Percentiles rank a stretch among this genome's conserved stretches.
phyloP scores from a whole-genome alignment of 2,329 filamentous ascomycete genomes.

The Berkeleyomyces basicola region DNA sequence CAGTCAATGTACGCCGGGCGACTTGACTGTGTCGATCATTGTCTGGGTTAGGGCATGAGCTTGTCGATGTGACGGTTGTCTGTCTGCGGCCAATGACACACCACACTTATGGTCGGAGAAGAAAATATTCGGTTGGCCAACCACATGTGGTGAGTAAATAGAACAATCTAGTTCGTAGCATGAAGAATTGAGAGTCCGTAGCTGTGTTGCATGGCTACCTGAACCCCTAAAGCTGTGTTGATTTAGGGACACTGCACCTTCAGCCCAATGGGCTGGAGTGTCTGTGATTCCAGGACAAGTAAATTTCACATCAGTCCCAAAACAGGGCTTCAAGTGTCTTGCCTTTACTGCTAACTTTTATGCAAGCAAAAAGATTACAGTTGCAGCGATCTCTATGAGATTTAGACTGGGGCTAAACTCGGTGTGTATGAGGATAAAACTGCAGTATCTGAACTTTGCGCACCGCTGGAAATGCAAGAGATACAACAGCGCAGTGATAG shows the following conservation, averaged over 20 bases:
- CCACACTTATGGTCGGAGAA: too few relatives aligned
- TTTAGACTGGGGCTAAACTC: neutral
- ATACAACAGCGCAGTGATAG: neutral
- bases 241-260: neutral
- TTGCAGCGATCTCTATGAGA: neutral
- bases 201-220: neutral
- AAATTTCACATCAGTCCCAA: neutral
- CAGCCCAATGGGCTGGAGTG: neutral
- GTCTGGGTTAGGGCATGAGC: neutral
- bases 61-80: neutral
- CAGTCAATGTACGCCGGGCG: neutral
- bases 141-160: neutral
- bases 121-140: neutral
- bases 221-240: neutral
- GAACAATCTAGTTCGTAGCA: neutral
- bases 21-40: neutral
- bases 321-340: neutral
- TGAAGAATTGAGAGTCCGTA: neutral
- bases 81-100: neutral
- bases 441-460: neutral
- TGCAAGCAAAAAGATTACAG: neutral
- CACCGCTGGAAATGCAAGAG: neutral
- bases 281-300: neutral
- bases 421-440: neutral
- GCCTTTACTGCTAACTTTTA: neutral